A percentile compares a stretch with the other conserved stretches of the same genome.
These are phyloP conservation scores for Pseudopyricularia cyperi DNA, from an alignment of 2,329 filamentous ascomycete genomes.

Conservation along the genomic window DNA sequence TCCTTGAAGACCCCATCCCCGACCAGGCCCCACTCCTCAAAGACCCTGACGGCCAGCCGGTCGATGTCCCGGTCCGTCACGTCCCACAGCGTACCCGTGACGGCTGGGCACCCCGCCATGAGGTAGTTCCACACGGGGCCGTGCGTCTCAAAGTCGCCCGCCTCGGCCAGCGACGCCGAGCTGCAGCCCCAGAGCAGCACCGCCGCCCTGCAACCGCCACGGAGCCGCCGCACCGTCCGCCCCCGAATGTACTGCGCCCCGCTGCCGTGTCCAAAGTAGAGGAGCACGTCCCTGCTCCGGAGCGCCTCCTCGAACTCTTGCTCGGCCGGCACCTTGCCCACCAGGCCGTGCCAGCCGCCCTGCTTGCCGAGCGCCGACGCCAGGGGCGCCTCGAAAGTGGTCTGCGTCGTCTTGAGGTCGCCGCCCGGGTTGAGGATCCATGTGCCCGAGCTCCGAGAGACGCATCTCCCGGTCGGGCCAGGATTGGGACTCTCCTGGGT, in stretches of 20 bases:
- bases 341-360: conserved; percentile 50
- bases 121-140: conserved; percentile 89
- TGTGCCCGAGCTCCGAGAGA: conserved; percentile 40
- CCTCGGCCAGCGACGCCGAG: conserved; percentile 67
- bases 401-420: conserved; percentile 70
- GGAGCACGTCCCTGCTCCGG: conserved; percentile 53
- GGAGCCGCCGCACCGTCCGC: conserved; percentile 66
- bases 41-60: conserved; percentile 65
- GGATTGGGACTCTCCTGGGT: conserved; percentile 4
- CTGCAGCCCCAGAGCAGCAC: conserved; percentile 91
- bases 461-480: conserved; percentile 34
- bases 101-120: conserved; percentile 71
- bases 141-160: conserved; percentile 80
- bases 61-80: conserved; percentile 97
- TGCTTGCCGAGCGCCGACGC: conserved; percentile 16
- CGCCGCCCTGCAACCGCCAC: conserved; percentile 54
- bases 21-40: conserved; percentile 79
- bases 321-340: conserved; percentile 60
- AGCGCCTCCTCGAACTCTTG: conserved; percentile 61
- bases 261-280: conserved; percentile 95
- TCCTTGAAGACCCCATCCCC: conserved; percentile 23
- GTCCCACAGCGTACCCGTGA: conserved; percentile 92
- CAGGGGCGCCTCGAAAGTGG: conserved; percentile 57
- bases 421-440: conserved; percentile 85
- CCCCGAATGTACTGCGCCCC: conserved; percentile 89